Conservation (phyloP, 768 basidiomycete species). For the Melanogaster broomeanus region DNA sequence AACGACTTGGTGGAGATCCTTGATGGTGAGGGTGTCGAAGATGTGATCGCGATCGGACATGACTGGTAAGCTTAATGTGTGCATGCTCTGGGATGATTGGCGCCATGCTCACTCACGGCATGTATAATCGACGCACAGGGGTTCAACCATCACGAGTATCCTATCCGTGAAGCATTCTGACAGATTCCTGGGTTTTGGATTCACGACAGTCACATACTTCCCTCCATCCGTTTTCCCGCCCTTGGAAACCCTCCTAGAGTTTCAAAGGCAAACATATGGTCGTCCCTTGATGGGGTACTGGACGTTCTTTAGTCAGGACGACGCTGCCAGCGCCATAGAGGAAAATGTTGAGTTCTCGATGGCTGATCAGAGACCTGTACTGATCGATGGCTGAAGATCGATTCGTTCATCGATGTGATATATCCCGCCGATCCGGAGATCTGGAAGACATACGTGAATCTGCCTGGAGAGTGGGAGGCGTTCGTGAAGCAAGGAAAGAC, state of each 20-base stretch:
- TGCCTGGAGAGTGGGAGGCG: constrained; percentile 35
- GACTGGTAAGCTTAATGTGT: constrained; percentile 35
- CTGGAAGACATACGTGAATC: constrained; percentile 38
- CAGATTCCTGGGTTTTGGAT: constrained; percentile 43
- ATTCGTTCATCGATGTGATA: constrained; percentile 39
- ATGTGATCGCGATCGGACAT: constrained; percentile 40
- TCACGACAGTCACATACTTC: constrained; percentile 36
- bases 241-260: constrained; percentile 25
- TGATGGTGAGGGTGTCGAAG: constrained; percentile 33
- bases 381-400: constrained; percentile 27
- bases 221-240: constrained; percentile 29
- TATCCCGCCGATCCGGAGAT: constrained; percentile 35
- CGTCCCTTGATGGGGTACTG: constrained; percentile 46
- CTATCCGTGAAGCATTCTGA: constrained; percentile 40
- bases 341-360: constrained; percentile 31
- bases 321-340: constrained; percentile 34
- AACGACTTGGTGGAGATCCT: constrained; percentile 41
- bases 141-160: constrained; percentile 33
- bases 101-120: too few species aligned
- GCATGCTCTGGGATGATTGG: background rate
- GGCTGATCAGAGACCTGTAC: background rate
- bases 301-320: constrained; percentile 35
- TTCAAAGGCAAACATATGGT: constrained; percentile 30
- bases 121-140: constrained; percentile 34
- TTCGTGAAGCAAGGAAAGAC: constrained; percentile 26